Percentiles rank a stretch among this genome's conserved stretches.
Evolutionary conservation across 2,329 filamentous ascomycete species (phyloP).

Genomic region (Talaromyces sp.): DNA sequence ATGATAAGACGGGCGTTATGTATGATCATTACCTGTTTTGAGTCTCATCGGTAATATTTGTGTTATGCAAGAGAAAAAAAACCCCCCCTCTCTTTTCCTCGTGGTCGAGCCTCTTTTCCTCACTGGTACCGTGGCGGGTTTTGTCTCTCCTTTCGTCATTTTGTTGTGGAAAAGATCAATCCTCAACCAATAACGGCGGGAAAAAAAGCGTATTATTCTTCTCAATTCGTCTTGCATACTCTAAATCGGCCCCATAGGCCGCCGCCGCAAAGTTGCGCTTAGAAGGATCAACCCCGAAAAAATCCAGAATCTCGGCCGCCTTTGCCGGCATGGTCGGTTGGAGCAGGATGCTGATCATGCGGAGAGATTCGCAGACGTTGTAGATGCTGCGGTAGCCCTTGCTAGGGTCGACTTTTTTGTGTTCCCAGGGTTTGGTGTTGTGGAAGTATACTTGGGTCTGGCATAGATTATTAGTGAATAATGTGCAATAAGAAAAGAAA

Average conservation of each 20-base stretch:
- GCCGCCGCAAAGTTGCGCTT: conserved; percentile 63
- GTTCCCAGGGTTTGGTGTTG: conserved; percentile 63
- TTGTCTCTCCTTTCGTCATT: no score
- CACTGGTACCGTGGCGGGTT: no score
- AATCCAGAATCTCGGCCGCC: conserved; percentile 66
- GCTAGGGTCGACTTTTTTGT: conserved; percentile 21
- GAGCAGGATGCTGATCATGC: conserved; percentile 75
- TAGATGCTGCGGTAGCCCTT: conserved; percentile 62
- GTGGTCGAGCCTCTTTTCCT: not conserved
- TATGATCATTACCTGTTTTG: not conserved
- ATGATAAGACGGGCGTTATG: not conserved
- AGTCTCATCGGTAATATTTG: not conserved
- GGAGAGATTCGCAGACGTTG: conserved; percentile 68
- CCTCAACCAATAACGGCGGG: conserved; percentile 41
- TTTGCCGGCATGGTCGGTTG: conserved; percentile 89
- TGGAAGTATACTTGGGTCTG: conserved; percentile 66
- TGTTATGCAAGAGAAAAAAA: not conserved
- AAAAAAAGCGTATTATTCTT: conserved; percentile 48
- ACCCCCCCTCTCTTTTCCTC: not conserved
- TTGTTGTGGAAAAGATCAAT: conserved; percentile 19
- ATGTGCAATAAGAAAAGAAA: not conserved
- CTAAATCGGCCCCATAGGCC: conserved; percentile 57
- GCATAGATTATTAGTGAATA: not conserved
- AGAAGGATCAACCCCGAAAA: conserved; percentile 63
- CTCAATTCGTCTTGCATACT: conserved; percentile 47